A percentile compares a stretch with the other conserved stretches of the same genome.
These are phyloP conservation scores for Septoria linicola DNA, from an alignment of 2,329 filamentous ascomycete genomes.

Conservation along the genomic window DNA sequence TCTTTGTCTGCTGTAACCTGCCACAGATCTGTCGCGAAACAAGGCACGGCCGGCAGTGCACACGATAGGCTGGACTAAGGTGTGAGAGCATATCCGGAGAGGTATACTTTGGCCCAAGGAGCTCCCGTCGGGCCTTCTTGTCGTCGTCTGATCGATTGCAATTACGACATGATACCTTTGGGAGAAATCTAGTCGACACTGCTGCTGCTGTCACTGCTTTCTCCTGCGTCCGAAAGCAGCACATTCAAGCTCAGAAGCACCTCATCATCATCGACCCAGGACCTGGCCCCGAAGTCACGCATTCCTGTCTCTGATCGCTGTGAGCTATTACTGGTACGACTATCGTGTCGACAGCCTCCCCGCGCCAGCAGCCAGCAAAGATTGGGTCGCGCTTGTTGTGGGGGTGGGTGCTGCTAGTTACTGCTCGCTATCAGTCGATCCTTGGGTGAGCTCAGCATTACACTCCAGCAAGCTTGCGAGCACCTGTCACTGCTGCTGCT, in stretches of 20 bases:
- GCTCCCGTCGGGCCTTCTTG: neutral
- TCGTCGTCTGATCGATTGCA: slow-evolving; percentile 1
- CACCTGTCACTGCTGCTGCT: slow-evolving; percentile 15
- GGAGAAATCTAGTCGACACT: too few relatives aligned
- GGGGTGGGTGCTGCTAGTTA: neutral
- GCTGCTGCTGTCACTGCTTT: neutral
- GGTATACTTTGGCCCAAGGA: neutral
- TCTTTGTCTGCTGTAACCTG: neutral
- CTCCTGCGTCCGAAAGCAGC: neutral
- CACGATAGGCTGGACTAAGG: slow-evolving; percentile 1
- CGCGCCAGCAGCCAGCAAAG: too few relatives aligned
- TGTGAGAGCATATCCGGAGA: neutral
- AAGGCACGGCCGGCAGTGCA: neutral
- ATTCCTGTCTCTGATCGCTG: too few relatives aligned
- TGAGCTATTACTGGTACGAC: too few relatives aligned
- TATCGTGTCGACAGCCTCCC: too few relatives aligned
- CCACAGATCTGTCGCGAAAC: slow-evolving; percentile 1
- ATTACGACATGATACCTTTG: too few relatives aligned
- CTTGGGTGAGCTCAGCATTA: too few relatives aligned
- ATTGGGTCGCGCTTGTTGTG: too few relatives aligned
- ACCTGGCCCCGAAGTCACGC: neutral
- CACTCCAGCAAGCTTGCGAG: slow-evolving; percentile 15
- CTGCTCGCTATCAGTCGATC: too few relatives aligned
- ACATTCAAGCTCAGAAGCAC: neutral
- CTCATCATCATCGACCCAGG: neutral